Percentiles rank a stretch among this genome's conserved stretches.
These are phyloP conservation scores for Pyrenophora tritici-repentis DNA, from an alignment of 2,329 filamentous ascomycete species.

Conservation along the genomic window DNA sequence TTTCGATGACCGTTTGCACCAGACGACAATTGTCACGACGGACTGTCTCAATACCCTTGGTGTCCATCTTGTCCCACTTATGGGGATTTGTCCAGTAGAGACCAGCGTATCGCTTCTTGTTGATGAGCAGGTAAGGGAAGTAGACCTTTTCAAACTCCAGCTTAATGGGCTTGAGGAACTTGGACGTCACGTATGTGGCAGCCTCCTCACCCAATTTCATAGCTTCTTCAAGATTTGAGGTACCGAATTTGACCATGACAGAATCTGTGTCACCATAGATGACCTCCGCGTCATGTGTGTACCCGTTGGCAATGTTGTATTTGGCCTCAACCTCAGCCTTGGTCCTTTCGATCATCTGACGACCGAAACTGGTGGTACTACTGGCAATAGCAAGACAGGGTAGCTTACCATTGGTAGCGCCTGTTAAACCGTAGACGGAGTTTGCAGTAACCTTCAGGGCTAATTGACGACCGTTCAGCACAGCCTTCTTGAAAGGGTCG, in stretches of 20 bases:
- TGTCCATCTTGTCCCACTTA: slow-evolving; percentile 99
- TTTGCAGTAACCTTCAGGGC: slow-evolving; percentile 97
- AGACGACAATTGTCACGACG: slow-evolving; percentile 94
- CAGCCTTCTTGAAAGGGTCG: slow-evolving; percentile 96
- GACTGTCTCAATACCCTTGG: slow-evolving; percentile 98
- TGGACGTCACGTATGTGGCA: slow-evolving; percentile 81
- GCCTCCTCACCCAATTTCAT: slow-evolving; percentile 98
- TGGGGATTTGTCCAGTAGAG: slow-evolving; percentile 93
- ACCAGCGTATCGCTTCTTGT: slow-evolving; percentile 99
- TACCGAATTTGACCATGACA: slow-evolving; percentile 99
- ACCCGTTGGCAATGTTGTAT: slow-evolving; percentile 93
- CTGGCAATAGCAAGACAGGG: slow-evolving; percentile 94
- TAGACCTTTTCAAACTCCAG: slow-evolving; percentile 99
- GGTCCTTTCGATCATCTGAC: slow-evolving; percentile 98
- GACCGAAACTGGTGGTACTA: slow-evolving; percentile 94
- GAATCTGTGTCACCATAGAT: slow-evolving; percentile 99
- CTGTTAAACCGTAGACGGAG: slow-evolving; percentile 95
- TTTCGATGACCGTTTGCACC: slow-evolving; percentile 97
- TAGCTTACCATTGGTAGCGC: slow-evolving; percentile 92
- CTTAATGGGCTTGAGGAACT: slow-evolving; percentile 97
- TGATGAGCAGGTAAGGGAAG: slow-evolving; percentile 96
- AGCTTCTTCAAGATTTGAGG: slow-evolving; percentile 79
- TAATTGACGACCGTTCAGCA: slow-evolving; percentile 94
- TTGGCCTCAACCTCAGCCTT: slow-evolving; percentile 91
- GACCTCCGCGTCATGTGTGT: slow-evolving; percentile 91